phyloP scores from a whole-genome alignment of 768 basidiomycete genomes.

The Lactarius indigo region DNA sequence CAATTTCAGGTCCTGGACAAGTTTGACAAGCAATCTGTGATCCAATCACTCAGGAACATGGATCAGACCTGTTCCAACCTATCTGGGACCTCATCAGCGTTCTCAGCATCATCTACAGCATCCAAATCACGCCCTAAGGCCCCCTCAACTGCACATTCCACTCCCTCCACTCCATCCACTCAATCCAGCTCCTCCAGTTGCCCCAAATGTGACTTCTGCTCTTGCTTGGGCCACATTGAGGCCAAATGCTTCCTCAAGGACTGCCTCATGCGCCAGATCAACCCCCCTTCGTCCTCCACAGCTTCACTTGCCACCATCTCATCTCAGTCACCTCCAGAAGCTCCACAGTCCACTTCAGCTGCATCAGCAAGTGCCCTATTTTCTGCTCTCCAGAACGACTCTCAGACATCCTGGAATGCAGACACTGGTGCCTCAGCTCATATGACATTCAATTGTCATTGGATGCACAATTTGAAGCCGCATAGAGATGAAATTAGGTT shows the following conservation, averaged over 20 bases:
- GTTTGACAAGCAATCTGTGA: constrained; percentile 4
- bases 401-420: not conserved
- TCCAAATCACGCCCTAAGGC: not conserved
- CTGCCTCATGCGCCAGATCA: not conserved
- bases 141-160: too few species aligned
- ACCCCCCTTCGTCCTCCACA: not conserved
- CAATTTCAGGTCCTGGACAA: not conserved
- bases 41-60: not conserved
- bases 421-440: not conserved
- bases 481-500: not conserved
- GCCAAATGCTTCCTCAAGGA: not conserved
- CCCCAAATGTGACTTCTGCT: too few species aligned
- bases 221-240: too few species aligned
- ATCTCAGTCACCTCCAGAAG: not conserved
- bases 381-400: not conserved
- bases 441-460: not conserved
- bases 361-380: not conserved
- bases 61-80: not conserved
- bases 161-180: too few species aligned
- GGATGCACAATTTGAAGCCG: not conserved
- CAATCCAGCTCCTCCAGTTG: too few species aligned
- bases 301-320: not conserved
- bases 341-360: not conserved
- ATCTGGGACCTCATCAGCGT: not conserved
- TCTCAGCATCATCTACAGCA: too few species aligned